These are phyloP conservation scores for Chrysoporthe puriensis DNA, from an alignment of 2,329 filamentous ascomycete species.

Conservation along the genomic window DNA sequence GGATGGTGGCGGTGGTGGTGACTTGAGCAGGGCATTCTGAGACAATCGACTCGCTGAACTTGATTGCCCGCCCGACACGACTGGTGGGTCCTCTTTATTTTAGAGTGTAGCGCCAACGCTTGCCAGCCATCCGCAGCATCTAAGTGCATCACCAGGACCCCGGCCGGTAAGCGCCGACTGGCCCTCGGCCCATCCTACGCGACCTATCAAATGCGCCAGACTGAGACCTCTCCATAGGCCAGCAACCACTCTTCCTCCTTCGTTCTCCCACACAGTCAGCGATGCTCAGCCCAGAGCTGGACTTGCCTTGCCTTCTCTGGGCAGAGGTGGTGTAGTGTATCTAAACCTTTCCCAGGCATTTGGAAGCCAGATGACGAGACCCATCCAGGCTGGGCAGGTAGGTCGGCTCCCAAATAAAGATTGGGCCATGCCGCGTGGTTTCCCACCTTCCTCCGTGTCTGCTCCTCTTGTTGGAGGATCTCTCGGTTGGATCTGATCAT, in stretches of 20 bases:
- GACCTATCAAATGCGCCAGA: conserved; percentile 48
- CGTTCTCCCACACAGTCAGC: conserved; percentile 32
- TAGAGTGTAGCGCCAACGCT: conserved; percentile 43
- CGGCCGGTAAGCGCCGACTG: conserved; percentile 54
- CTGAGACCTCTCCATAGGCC: conserved; percentile 40
- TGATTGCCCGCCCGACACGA: conserved; percentile 46
- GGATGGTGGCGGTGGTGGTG: conserved; percentile 26
- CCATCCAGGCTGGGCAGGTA: conserved; percentile 24
- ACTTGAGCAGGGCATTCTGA: conserved; percentile 48
- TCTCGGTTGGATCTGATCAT: conserved; percentile 25
- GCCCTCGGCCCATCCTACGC: conserved; percentile 41
- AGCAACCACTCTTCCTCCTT: conserved; percentile 35
- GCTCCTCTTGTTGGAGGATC: conserved; percentile 21
- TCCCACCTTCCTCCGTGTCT: conserved; percentile 12
- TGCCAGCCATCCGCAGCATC: conserved; percentile 45
- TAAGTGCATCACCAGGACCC: conserved; percentile 39
- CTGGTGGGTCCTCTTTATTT: conserved; percentile 44
- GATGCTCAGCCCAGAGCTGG: conserved; percentile 26
- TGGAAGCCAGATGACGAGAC: conserved; percentile 21
- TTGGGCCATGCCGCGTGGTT: conserved; percentile 26
- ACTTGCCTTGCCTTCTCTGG: conserved; percentile 15
- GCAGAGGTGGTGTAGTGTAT: conserved; percentile 26
- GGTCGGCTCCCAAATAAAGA: conserved; percentile 30
- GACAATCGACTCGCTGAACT: conserved; percentile 50
- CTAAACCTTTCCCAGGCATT: conserved; percentile 14